Evolutionary conservation across 2,329 filamentous ascomycete genomes (phyloP).

Genomic region (Lasiodiplodia sp.): DNA sequence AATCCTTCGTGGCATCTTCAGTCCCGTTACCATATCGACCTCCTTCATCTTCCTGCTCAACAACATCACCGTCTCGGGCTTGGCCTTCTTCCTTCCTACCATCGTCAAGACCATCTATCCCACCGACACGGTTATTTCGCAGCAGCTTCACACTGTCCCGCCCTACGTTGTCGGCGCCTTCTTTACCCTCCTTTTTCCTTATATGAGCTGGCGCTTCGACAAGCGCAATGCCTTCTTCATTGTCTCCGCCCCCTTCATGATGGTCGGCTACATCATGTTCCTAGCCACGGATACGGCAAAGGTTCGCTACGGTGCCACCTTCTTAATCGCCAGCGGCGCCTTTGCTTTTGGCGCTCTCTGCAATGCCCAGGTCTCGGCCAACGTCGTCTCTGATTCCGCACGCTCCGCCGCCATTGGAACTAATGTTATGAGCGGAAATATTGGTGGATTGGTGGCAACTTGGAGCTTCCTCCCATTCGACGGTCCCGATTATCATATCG

Average conservation of each 20-base stretch:
- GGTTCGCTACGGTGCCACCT: constrained; percentile 73
- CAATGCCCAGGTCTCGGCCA: constrained; percentile 73
- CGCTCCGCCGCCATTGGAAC: constrained; percentile 71
- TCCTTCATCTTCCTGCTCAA: constrained; percentile 68
- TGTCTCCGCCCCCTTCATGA: constrained; percentile 66
- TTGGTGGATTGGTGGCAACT: constrained; percentile 72
- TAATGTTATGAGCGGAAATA: constrained; percentile 75
- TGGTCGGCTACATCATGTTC: constrained; percentile 76
- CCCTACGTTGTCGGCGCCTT: constrained; percentile 74
- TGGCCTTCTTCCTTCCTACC: constrained; percentile 74
- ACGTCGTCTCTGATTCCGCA: constrained; percentile 75
- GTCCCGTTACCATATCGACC: constrained; percentile 66
- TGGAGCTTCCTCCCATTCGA: constrained; percentile 72
- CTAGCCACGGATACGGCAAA: constrained; percentile 58
- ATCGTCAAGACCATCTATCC: constrained; percentile 75
- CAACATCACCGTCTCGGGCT: constrained; percentile 75
- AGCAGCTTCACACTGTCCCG: constrained; percentile 75
- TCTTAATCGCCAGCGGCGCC: constrained; percentile 70
- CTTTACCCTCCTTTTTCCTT: constrained; percentile 69
- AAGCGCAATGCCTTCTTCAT: constrained; percentile 68
- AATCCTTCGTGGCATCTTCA: constrained; percentile 67
- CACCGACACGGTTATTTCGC: constrained; percentile 61
- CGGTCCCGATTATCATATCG: constrained; percentile 71
- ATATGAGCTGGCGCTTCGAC: constrained; percentile 68
- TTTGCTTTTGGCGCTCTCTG: constrained; percentile 70